These are phyloP conservation scores for Gossypium davidsonii DNA, from an alignment of 441 rosid species.

Conservation along the genomic window DNA sequence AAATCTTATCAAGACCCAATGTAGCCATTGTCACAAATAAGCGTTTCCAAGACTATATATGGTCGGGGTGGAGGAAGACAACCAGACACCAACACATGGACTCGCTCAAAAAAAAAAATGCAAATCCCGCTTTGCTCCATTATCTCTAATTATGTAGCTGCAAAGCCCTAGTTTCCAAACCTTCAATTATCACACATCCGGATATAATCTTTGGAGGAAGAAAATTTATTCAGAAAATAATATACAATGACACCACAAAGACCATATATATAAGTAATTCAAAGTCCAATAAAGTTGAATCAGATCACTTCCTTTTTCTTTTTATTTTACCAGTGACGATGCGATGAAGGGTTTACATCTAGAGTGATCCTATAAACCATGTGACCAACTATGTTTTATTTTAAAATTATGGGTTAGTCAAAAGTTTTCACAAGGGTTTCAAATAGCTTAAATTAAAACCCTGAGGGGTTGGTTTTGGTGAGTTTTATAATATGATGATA, in stretches of 20 bases:
- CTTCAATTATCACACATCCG: not conserved
- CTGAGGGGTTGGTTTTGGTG: not conserved
- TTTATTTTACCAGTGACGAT: not conserved
- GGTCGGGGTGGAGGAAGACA: not conserved
- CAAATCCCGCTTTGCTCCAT: not conserved
- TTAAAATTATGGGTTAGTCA: not conserved
- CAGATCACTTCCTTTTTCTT: not conserved
- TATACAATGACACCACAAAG: not conserved
- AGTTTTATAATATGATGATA: not conserved
- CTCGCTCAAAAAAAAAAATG: not conserved
- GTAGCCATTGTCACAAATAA: too few species aligned
- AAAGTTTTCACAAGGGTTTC: conserved; percentile 1
- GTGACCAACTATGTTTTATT: not conserved
- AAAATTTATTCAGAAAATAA: not conserved
- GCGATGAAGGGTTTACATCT: not conserved
- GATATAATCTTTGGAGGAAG: not conserved
- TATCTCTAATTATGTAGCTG: not conserved
- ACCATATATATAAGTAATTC: not conserved
- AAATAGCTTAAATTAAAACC: not conserved
- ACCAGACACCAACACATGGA: not conserved
- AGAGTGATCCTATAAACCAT: not conserved
- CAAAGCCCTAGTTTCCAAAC: not conserved
- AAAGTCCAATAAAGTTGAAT: not conserved
- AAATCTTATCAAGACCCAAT: too few species aligned
- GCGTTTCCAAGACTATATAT: not conserved